Evolutionary conservation across 2,329 filamentous ascomycete species (phyloP).

Genomic region (Apiospora arundinis): DNA sequence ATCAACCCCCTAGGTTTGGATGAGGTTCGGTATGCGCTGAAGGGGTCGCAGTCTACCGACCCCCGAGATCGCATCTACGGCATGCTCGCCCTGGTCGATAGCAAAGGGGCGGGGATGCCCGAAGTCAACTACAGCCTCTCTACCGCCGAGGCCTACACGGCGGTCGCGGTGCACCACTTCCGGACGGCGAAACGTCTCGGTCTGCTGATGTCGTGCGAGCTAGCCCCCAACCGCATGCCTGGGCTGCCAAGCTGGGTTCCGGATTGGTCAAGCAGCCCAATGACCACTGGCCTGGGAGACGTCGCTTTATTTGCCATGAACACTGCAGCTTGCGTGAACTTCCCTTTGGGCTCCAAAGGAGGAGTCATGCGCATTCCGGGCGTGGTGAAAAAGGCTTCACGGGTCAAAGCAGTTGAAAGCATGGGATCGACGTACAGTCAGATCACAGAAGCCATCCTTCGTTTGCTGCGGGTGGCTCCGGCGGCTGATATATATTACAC

Average conservation of each 20-base stretch:
- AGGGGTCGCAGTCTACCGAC: not conserved
- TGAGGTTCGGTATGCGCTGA: too few species aligned
- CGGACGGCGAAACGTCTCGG: not conserved
- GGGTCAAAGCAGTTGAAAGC: not conserved
- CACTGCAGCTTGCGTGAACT: not conserved
- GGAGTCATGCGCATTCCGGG: not conserved
- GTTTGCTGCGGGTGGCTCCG: not conserved
- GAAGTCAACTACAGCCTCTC: not conserved
- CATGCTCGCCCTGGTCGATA: not conserved
- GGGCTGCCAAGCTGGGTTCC: conserved; percentile 13
- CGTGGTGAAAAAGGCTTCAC: not conserved
- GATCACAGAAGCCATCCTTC: not conserved
- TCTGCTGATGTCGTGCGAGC: not conserved
- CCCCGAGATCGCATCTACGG: not conserved
- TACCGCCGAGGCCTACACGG: not conserved
- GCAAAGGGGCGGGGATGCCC: not conserved
- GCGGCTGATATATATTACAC: not conserved
- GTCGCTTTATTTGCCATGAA: too few species aligned
- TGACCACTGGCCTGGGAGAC: too few species aligned
- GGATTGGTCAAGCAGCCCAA: not conserved
- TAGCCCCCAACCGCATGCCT: not conserved
- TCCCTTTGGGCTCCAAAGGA: not conserved
- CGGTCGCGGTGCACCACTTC: not conserved
- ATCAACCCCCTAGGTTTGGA: not conserved
- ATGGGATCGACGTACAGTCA: not conserved